A percentile compares a stretch with the other conserved stretches of the same genome.
phyloP scores from a whole-genome alignment of 108 stramenopile species.

The Skeletonema menzelii region DNA sequence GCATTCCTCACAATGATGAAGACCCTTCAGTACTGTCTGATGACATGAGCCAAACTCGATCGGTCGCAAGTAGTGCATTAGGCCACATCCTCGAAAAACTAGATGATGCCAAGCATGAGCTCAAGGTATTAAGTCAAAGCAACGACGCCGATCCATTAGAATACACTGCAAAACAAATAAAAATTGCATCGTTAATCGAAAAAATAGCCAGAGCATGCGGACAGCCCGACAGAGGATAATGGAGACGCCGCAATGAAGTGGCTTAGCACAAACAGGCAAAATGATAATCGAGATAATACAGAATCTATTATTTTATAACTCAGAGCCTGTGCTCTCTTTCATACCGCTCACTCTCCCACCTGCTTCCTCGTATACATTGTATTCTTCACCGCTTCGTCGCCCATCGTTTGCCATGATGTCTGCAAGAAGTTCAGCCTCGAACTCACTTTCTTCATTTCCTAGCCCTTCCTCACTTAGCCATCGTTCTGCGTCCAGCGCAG shows the following conservation, averaged over 20 bases:
- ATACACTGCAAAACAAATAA: slow-evolving; percentile 11
- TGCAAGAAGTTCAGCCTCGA: slow-evolving; percentile 84
- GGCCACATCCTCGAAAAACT: slow-evolving; percentile 18
- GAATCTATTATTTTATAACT: slow-evolving; percentile 44
- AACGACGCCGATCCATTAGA: slow-evolving; percentile 2
- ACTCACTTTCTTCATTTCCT: slow-evolving; percentile 82
- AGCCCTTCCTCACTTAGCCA: slow-evolving; percentile 91
- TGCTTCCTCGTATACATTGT: slow-evolving; percentile 86
- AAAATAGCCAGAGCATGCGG: slow-evolving; percentile 15
- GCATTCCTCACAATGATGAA: background rate
- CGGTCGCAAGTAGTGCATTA: slow-evolving; percentile 19
- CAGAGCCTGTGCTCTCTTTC: slow-evolving; percentile 69
- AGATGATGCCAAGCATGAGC: slow-evolving; percentile 27
- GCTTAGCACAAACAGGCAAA: too few species aligned
- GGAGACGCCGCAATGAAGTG: background rate
- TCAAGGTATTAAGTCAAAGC: slow-evolving; percentile 2
- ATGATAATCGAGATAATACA: too few species aligned
- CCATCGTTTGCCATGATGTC: slow-evolving; percentile 66
- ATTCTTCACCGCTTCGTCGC: slow-evolving; percentile 28
- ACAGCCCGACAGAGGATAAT: slow-evolving; percentile 8
- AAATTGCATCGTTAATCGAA: slow-evolving; percentile 30
- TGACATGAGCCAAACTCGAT: slow-evolving; percentile 24
- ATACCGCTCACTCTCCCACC: slow-evolving; percentile 78
- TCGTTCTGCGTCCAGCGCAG: slow-evolving; percentile 95
- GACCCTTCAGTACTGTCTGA: slow-evolving; percentile 30